Evolutionary conservation across 1,139 yeast species (phyloP), one percentile per base, ranked within the genome.

Genomic region (Yamadazyma epiphylla): DNA sequence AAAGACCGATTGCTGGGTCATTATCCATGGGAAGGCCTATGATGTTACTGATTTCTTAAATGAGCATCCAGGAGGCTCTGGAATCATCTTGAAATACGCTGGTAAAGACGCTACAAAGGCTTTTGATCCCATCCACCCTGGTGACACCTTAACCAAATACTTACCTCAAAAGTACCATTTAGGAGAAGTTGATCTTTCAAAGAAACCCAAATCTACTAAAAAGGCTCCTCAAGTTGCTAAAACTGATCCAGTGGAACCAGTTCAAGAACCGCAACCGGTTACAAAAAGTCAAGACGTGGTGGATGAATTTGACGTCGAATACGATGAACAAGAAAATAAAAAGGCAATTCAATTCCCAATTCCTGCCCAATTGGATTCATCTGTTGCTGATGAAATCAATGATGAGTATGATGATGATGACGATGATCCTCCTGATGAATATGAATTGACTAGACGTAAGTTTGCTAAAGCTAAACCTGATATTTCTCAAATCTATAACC

Each of bases 41-140:
- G 75, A 74, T 46, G 70, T 74, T 17, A 62, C 73, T 9, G 58
- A 58, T 25, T 74, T 74, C 42, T 43, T 74, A 13, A 55, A 54
- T 22, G 66, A 71, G 31, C 79, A 73, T 39, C 80, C 80, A 0
- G 80, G 80, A 10, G 80, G 80, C 3, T 49, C 65, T 1, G 73
- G 60, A 6, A 69, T 74, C 26, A 70, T 74, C 26, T 49, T 74
- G 38, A 69, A 70, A 43, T 70, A 69, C 41, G 80, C 79, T 6
- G 80, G 80, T 1, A 61, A 68, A 35, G 80, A 74, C 43, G 79
- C 79, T n/a, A 72, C 80, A 21, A 72, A 70, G 43, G 77, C 70
- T 9, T 74, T 74, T 49, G 77, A 72, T 38, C 94, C 94, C 6
- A 71, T 89, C 35, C 98, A 89, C 56, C 94, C 95, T 0, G 74